Percentiles rank a stretch among this genome's conserved stretches.
Conservation (phyloP, 1,284 basidiomycete genomes). For the Peniophora sp. region DNA sequence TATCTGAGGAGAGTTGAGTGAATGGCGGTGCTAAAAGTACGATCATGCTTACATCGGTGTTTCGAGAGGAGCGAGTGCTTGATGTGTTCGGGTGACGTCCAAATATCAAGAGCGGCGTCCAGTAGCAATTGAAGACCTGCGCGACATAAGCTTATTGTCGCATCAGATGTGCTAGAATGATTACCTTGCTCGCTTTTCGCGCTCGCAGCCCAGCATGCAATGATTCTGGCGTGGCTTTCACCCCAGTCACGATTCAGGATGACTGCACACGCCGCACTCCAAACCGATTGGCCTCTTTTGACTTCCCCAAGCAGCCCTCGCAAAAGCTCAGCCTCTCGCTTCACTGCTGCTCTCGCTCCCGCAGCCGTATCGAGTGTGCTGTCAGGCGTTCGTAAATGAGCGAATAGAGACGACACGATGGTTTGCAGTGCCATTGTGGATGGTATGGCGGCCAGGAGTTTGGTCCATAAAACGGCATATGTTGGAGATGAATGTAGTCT, state of each 20-base stretch:
- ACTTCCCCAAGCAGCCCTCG: constrained; percentile 39
- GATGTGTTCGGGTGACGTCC: constrained; percentile 62
- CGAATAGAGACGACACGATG: constrained; percentile 51
- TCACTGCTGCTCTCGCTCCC: constrained; percentile 34
- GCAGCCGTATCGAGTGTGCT: constrained; percentile 22
- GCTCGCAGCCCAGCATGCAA: constrained; percentile 57
- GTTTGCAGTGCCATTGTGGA: constrained; percentile 47
- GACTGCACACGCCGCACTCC: constrained; percentile 43
- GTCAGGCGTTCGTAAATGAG: constrained; percentile 29
- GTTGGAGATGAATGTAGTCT: constrained; percentile 20
- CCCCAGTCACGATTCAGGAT: constrained; percentile 50
- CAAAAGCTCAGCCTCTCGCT: constrained; percentile 43
- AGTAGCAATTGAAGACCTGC: constrained; percentile 44
- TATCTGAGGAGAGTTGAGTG: constrained; percentile 31
- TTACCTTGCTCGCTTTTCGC: constrained; percentile 17
- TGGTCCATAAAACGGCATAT: constrained; percentile 36
- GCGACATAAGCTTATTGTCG: neutral
- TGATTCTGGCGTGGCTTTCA: constrained; percentile 49
- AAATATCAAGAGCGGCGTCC: constrained; percentile 42
- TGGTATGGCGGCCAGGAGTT: constrained; percentile 38
- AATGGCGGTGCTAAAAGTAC: neutral
- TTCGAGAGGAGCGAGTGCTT: constrained; percentile 63
- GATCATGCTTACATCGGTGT: constrained; percentile 50
- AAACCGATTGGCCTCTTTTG: constrained; percentile 34
- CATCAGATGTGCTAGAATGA: no score